Evolutionary conservation across 805 yeast species (phyloP).

Genomic region (Lachancea thermotolerans): DNA sequence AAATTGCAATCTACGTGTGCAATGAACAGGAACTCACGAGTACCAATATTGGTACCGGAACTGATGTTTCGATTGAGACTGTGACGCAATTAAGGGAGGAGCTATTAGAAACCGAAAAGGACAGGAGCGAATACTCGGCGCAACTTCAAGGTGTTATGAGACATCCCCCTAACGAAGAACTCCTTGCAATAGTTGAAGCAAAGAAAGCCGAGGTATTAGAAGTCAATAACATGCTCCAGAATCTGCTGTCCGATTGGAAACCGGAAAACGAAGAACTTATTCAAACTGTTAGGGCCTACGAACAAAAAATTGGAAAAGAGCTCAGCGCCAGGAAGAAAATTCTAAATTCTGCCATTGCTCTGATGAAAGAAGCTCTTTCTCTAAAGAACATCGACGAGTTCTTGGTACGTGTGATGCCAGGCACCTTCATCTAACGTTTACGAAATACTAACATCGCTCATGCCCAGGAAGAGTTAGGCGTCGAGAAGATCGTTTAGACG

Average conservation of each 20-base stretch:
- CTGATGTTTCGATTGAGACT: constrained; percentile 13
- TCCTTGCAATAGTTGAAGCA: constrained; percentile 8
- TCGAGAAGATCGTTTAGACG: constrained; percentile 10
- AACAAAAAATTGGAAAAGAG: constrained; percentile 15
- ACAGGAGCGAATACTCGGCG: constrained; percentile 8
- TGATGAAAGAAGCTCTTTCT: constrained; percentile 24
- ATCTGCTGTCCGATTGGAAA: constrained; percentile 13
- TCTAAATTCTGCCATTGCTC: constrained; percentile 14
- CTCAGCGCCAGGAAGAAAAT: constrained; percentile 13
- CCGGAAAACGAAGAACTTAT: constrained; percentile 13
- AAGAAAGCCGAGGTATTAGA: constrained; percentile 6
- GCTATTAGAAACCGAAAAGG: constrained; percentile 18
- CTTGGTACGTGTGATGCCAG: constrained; percentile 16
- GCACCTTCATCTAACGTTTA: background rate
- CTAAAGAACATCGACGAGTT: constrained; percentile 21
- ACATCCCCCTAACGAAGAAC: constrained; percentile 16
- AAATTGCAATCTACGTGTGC: constrained; percentile 38
- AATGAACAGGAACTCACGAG: constrained; percentile 26
- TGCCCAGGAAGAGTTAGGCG: constrained; percentile 23
- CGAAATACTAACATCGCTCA: constrained; percentile 3
- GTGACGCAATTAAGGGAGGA: constrained; percentile 22
- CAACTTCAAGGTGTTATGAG: constrained; percentile 9
- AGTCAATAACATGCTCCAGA: constrained; percentile 8
- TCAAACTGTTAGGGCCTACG: constrained; percentile 9
- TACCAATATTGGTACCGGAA: constrained; percentile 8